Percentiles rank a stretch among this genome's conserved stretches.
Conservation (phyloP, 129 eudicot genomes). For the Escallonia herrerae region DNA sequence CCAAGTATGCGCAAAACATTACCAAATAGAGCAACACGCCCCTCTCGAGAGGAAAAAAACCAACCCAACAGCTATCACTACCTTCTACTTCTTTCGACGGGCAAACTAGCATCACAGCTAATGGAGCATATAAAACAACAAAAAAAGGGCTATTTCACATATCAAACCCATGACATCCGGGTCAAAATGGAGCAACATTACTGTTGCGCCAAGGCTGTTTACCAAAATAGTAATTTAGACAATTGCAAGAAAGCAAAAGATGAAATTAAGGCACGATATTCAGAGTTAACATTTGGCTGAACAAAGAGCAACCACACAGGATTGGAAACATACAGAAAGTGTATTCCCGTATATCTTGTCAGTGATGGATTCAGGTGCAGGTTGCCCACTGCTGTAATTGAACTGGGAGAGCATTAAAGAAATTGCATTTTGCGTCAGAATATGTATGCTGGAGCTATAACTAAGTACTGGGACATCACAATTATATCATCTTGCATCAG, state of each 20-base stretch:
- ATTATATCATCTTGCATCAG: too few relatives aligned
- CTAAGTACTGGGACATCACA: too few relatives aligned
- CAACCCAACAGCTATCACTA: too few relatives aligned
- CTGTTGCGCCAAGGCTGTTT: background rate
- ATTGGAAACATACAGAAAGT: conserved; percentile 60
- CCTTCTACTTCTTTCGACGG: too few relatives aligned
- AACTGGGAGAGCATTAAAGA: conserved; percentile 46
- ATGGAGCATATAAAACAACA: too few relatives aligned
- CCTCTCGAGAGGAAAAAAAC: too few relatives aligned
- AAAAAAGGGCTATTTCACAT: too few relatives aligned
- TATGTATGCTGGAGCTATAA: background rate
- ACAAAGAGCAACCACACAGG: background rate
- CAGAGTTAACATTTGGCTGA: background rate
- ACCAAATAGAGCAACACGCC: too few relatives aligned
- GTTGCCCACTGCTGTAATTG: conserved; percentile 99
- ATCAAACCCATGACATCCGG: too few relatives aligned
- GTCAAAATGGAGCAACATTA: background rate
- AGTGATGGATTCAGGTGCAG: conserved; percentile 97
- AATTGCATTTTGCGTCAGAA: conserved; percentile 12
- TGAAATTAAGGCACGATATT: background rate
- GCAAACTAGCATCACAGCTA: too few relatives aligned
- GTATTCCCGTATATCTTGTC: conserved; percentile 90
- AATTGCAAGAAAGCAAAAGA: background rate
- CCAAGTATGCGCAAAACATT: too few relatives aligned
- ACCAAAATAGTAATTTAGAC: background rate